Evolutionary conservation across 2,329 filamentous ascomycete species (phyloP).

Genomic region (Fusarium buxicola): DNA sequence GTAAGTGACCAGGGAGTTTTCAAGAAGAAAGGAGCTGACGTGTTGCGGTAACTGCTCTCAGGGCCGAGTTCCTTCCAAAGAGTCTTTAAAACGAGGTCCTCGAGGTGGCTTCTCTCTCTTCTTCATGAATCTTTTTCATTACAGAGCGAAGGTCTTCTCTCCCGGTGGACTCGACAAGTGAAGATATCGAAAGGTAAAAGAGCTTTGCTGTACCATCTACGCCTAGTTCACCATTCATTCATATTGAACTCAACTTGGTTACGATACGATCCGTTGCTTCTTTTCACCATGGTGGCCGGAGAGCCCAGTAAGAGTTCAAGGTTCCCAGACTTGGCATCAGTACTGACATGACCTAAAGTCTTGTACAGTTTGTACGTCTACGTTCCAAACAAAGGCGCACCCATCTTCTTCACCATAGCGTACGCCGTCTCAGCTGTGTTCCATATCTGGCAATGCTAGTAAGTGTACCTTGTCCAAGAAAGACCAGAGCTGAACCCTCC

Average conservation of each 20-base stretch:
- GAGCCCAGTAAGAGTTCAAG: background rate
- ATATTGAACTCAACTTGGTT: no score
- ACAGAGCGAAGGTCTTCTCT: no score
- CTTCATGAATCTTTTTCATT: no score
- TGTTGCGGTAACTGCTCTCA: background rate
- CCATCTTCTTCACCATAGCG: constrained; percentile 63
- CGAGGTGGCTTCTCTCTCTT: background rate
- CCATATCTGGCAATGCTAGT: constrained; percentile 66
- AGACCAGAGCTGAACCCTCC: background rate
- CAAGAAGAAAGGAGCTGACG: background rate
- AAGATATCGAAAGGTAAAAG: no score
- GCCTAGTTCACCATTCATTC: no score
- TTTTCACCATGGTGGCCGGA: background rate
- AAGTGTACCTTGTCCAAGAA: constrained; percentile 20
- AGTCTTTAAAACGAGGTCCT: background rate
- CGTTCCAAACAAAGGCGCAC: constrained; percentile 65
- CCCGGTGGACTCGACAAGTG: no score
- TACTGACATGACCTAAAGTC: background rate
- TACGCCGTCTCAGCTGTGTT: constrained; percentile 59
- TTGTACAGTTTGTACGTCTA: constrained; percentile 53
- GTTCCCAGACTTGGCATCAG: no score
- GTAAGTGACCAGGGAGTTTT: background rate
- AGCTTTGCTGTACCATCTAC: no score
- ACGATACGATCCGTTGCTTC: background rate
- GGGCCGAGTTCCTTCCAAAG: background rate